Conservation (phyloP, 805 yeast genomes). For the Yamadazyma takamatsuzukensis region DNA sequence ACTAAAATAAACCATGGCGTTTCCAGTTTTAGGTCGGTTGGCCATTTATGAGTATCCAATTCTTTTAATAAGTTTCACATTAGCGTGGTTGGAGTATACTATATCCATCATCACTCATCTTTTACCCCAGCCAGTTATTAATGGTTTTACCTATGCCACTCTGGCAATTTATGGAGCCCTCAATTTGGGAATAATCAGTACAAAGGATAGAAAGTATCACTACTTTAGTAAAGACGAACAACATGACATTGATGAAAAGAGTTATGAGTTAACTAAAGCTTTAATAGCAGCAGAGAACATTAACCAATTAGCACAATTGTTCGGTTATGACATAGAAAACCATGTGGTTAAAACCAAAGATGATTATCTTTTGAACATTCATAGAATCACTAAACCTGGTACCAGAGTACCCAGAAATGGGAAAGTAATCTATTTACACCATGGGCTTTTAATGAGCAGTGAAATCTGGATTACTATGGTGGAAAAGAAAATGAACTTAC, state of each 20-base stretch:
- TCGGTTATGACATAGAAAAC: slow-evolving; percentile 70
- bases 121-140: slow-evolving; percentile 43
- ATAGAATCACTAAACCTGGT: slow-evolving; percentile 49
- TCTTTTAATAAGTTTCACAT: slow-evolving; percentile 38
- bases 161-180: slow-evolving; percentile 19
- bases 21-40: slow-evolving; percentile 47
- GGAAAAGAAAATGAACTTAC: slow-evolving; percentile 45
- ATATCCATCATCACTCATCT: slow-evolving; percentile 41
- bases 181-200: slow-evolving; percentile 2
- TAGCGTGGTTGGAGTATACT: slow-evolving; percentile 49
- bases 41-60: slow-evolving; percentile 49
- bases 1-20: slow-evolving; percentile 20
- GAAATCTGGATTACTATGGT: slow-evolving; percentile 65
- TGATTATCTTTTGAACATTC: slow-evolving; percentile 71
- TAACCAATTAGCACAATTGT: slow-evolving; percentile 61
- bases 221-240: slow-evolving; percentile 18
- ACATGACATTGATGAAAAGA: slow-evolving; percentile 13
- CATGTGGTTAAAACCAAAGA: slow-evolving; percentile 77
- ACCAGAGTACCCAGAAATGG: slow-evolving; percentile 14
- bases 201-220: slow-evolving; percentile 18
- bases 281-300: slow-evolving; percentile 51
- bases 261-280: slow-evolving; percentile 28
- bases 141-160: slow-evolving; percentile 28
- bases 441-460: slow-evolving; percentile 85
- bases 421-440: slow-evolving; percentile 76